These are phyloP conservation scores for Aspergillus kassunensis DNA, from an alignment of 495 filamentous ascomycete genomes.

Conservation along the genomic window DNA sequence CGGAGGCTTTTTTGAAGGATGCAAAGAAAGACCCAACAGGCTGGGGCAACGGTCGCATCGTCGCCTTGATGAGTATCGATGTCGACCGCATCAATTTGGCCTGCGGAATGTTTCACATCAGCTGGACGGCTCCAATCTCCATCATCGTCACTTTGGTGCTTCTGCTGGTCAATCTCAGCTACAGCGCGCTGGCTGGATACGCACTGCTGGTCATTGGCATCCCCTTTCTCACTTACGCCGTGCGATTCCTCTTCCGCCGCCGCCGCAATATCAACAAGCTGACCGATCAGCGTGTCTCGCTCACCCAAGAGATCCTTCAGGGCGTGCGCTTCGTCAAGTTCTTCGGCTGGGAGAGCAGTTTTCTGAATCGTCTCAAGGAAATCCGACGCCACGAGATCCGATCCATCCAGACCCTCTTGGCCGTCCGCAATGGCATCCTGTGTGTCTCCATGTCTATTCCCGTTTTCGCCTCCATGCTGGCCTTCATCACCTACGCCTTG, in stretches of 20 bases:
- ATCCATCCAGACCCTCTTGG: conserved; percentile 72
- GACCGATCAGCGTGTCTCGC: conserved; percentile 82
- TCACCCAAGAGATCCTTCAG: conserved; percentile 90
- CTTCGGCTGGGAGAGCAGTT: conserved; percentile 90
- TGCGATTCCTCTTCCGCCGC: conserved; percentile 65
- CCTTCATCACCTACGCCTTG: conserved; percentile 89
- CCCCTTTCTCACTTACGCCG: conserved; percentile 67
- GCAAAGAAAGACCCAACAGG: no score
- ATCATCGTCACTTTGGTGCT: conserved; percentile 74
- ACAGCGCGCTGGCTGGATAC: conserved; percentile 86
- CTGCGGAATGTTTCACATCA: conserved; percentile 80
- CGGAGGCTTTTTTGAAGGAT: no score
- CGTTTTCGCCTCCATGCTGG: conserved; percentile 88
- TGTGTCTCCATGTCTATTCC: conserved; percentile 75
- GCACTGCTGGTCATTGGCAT: conserved; percentile 73
- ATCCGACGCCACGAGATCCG: conserved; percentile 72
- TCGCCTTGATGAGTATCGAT: conserved; percentile 91
- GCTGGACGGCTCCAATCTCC: conserved; percentile 79
- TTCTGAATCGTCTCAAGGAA: conserved; percentile 68
- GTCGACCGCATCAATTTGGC: conserved; percentile 86
- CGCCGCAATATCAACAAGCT: conserved; percentile 81
- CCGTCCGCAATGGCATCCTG: conserved; percentile 79
- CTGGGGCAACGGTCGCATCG: conserved; percentile 86
- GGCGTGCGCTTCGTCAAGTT: conserved; percentile 93
- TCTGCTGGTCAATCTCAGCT: conserved; percentile 78